Evolutionary conservation across 2,329 filamentous ascomycete genomes (phyloP), one percentile per base, ranked within the genome.

Genomic region (Cryphonectria carpinicola): DNA sequence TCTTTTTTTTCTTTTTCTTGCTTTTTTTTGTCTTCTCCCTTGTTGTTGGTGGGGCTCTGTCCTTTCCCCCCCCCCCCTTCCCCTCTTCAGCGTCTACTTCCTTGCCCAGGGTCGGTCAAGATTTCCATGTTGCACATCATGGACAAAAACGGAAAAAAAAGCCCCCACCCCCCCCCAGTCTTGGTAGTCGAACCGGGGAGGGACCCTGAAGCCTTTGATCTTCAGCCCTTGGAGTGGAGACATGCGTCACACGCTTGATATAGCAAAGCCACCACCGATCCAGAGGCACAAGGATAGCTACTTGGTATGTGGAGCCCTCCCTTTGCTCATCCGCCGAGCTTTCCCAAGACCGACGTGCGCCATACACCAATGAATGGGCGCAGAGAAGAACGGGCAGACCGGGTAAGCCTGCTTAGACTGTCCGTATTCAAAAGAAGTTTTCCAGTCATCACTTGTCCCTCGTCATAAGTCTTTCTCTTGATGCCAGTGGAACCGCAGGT

Each of bases 191-290:
- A 49, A 28, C 25, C 41, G 28, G 54, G 43, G 60, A 61, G 39
- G 49, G 39, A 28, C 65, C 67, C 64, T 65, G 49, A 6, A 43
- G 8, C 10, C 60, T 11, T 37, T 60, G 64, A 46, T 52, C 67
- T 56, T 70, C 70, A 72, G 70, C 70, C 70, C 4, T 62, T 72
- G 64, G 62, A 32, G 68, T 72, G 68, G 71, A 39, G 68, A 49
- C 60, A 54, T 72, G 67, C 71, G 71, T 72, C 71, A 72, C 71
- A 58, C 61, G 49, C 67, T 19, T 49, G 46, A 19, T 49, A 49
- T n/a, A 49, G 46, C 22, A 49, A 22, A 10, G 46, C 22, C 46
- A 49, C 22, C 46, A 49, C 37, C 46, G 46, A 49, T 49, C 46
- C 22, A n/a, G 10, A 32, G 32, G 32, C 32, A 32, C 32, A 32